Evolutionary conservation across 805 yeast species (phyloP).

Genomic region (Hanseniaspora occidentalis): DNA sequence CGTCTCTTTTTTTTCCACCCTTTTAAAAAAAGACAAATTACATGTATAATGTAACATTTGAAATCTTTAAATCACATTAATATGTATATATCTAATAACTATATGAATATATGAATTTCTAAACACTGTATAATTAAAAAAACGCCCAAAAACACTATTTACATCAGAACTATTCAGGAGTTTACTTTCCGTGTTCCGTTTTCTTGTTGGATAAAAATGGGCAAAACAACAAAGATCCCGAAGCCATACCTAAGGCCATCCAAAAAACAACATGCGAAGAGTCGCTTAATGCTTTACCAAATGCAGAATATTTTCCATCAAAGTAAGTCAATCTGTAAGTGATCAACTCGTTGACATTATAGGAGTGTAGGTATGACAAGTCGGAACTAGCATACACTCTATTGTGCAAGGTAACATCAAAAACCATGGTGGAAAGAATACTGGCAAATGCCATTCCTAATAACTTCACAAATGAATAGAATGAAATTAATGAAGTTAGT

Average conservation of each 20-base stretch:
- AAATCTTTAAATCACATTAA: too few relatives aligned
- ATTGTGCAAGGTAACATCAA: constrained; percentile 12
- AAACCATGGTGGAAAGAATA: constrained; percentile 15
- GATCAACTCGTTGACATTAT: constrained; percentile 12
- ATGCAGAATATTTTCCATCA: constrained; percentile 11
- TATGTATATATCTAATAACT: too few relatives aligned
- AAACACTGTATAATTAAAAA: background rate
- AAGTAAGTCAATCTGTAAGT: constrained; percentile 11
- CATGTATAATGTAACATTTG: too few relatives aligned
- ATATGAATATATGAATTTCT: too few relatives aligned
- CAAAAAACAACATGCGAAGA: constrained; percentile 14
- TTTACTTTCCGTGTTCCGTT: constrained; percentile 1
- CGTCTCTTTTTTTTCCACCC: too few relatives aligned
- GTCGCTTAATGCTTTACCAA: constrained; percentile 10
- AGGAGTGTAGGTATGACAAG: constrained; percentile 5
- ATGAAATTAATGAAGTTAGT: constrained; percentile 16
- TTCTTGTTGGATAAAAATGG: constrained; percentile 12
- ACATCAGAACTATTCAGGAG: background rate
- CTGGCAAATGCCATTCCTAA: constrained; percentile 18
- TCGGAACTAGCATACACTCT: constrained; percentile 6
- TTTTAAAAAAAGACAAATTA: too few relatives aligned
- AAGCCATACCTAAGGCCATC: constrained; percentile 13
- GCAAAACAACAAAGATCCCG: constrained; percentile 11
- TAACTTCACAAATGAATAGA: constrained; percentile 15
- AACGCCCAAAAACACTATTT: background rate